Percentiles rank a stretch among this genome's conserved stretches.
Conservation (phyloP, 108 stramenopile species). For the Skeletonema tropicum region DNA sequence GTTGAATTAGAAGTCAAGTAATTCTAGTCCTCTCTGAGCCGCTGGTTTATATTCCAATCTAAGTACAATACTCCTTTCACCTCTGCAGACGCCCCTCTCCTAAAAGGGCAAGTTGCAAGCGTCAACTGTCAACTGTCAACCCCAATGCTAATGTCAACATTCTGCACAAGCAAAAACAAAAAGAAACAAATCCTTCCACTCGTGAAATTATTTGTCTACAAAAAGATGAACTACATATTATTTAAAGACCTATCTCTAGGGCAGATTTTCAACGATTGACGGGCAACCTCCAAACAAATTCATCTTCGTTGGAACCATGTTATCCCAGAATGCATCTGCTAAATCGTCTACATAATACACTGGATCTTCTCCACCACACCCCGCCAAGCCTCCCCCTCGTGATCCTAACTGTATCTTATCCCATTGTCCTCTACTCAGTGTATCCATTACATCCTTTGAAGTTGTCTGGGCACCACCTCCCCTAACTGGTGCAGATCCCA, state of each 20-base stretch:
- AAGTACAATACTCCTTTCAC: too few species aligned
- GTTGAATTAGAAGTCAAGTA: too few species aligned
- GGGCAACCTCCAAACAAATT: slow-evolving; percentile 66
- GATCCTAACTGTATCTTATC: slow-evolving; percentile 57
- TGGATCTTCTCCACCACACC: slow-evolving; percentile 68
- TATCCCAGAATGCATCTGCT: slow-evolving; percentile 73
- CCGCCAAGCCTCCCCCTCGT: slow-evolving; percentile 48
- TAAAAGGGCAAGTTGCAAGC: too few species aligned
- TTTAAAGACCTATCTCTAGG: slow-evolving; percentile 16
- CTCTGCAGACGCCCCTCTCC: too few species aligned
- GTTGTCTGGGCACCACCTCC: background rate
- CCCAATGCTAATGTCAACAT: too few species aligned
- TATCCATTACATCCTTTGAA: slow-evolving; percentile 28
- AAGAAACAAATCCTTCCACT: too few species aligned
- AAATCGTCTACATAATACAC: slow-evolving; percentile 70
- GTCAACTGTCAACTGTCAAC: too few species aligned
- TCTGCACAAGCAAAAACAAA: too few species aligned
- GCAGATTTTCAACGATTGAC: slow-evolving; percentile 78
- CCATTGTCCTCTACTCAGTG: slow-evolving; percentile 44
- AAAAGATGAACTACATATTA: background rate
- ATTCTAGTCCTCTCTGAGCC: too few species aligned
- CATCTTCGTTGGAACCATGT: slow-evolving; percentile 66
- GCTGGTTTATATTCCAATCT: too few species aligned
- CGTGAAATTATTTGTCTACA: background rate
- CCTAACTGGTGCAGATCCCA: slow-evolving; percentile 21